These are phyloP conservation scores for Apophysomyces sp. DNA, from an alignment of 371 early-diverging fungal species.

Conservation along the genomic window DNA sequence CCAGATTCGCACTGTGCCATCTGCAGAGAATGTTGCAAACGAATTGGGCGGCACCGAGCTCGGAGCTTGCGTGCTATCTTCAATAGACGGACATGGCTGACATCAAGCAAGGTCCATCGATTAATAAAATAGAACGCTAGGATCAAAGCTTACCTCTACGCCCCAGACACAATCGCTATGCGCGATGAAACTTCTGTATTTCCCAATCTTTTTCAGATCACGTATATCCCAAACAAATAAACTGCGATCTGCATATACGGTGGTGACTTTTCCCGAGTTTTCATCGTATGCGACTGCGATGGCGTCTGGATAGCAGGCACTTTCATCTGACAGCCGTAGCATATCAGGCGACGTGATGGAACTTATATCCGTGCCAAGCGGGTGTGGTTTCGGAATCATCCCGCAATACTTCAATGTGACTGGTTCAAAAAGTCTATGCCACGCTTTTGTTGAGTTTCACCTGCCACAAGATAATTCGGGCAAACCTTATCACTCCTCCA, in stretches of 20 bases:
- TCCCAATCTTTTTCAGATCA: slow-evolving; percentile 62
- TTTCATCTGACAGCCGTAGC: slow-evolving; percentile 23
- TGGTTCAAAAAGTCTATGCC: slow-evolving; percentile 67
- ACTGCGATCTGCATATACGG: slow-evolving; percentile 74
- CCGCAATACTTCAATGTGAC: slow-evolving; percentile 66
- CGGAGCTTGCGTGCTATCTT: slow-evolving; percentile 2
- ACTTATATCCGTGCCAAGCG: slow-evolving; percentile 65
- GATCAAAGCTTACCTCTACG: slow-evolving; percentile 60
- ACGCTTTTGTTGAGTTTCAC: not conserved
- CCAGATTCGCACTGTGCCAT: slow-evolving; percentile 85
- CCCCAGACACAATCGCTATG: slow-evolving; percentile 89
- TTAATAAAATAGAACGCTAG: not conserved
- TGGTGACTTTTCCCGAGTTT: slow-evolving; percentile 44
- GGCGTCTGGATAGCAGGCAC: slow-evolving; percentile 59
- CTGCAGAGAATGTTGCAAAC: slow-evolving; percentile 78
- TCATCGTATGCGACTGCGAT: slow-evolving; percentile 55
- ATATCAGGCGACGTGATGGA: slow-evolving; percentile 35
- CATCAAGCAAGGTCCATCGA: not conserved
- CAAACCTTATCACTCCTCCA: slow-evolving; percentile 68
- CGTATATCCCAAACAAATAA: slow-evolving; percentile 75
- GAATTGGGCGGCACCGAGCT: slow-evolving; percentile 57
- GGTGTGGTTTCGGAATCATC: slow-evolving; percentile 74
- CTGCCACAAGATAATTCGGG: not conserved
- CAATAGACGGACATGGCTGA: slow-evolving; percentile 28
- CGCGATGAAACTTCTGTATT: slow-evolving; percentile 65